Base-by-base conservation (phyloP, 352 stramenopile genomes). In the Phytophthora ramorum region DNA sequence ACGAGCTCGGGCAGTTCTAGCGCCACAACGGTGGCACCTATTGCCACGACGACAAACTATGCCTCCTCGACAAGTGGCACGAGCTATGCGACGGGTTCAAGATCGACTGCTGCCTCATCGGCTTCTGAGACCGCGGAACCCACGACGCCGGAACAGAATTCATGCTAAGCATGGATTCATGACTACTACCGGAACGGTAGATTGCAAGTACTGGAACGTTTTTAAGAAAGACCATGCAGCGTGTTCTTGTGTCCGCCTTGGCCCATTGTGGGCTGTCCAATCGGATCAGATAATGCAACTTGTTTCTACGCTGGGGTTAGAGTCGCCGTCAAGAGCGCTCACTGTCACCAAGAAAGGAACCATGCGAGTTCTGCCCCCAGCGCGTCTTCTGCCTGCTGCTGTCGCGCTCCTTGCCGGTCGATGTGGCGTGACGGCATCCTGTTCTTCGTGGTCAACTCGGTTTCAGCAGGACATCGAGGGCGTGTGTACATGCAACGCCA, bases 401-500 rank as follows among this genome's bases (percentile, higher is more conserved):
- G 32, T 26, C 9, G 53, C 47, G 26, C 19, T 65, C 13, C 30
- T 56, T 49, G 44, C 13, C 14, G 19, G 7, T 24, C 37, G 14
- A n/a, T 38, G 16, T 13, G 48, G 43, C n/a, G 63, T 37, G 14
- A 26, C 17, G 2, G 56, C 63, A 8, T 58, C 56, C 20, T 72
- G 57, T 45, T 63, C 56, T 5, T 72, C 63, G 14, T 69, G 68
- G 68, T 88, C 81, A n/a, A 68, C 46, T 17, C 73, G 79, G 24
- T 88, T 77, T 50, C 53, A 79, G 20, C 58, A 68, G 24, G 44
- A 71, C 16, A 66, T 87, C 38, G 63, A 78, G 7, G 80, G 78
- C 47, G 65, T 87, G 35, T 87, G 80, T 58, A 70, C 87, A 16
- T 87, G 80, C 74, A 85, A 75, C 34, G 51, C 47, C 26, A 76